Base-by-base conservation (phyloP, 768 basidiomycete genomes). In the Xerocomellus chrysenteron region DNA sequence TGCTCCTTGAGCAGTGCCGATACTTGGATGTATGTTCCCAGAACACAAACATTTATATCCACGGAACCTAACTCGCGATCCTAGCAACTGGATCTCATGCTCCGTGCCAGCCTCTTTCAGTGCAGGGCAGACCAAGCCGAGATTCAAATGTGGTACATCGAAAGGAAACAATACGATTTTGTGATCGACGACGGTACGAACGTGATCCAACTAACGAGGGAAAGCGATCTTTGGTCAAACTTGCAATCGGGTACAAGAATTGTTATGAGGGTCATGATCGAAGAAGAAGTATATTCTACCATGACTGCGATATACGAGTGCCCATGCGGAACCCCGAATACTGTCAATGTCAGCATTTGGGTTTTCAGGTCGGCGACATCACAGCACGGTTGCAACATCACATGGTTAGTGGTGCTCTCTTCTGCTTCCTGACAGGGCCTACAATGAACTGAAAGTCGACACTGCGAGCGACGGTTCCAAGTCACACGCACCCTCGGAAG, bases 51-150 rank as follows among this genome's bases (percentile, higher is more conserved):
- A 30, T 30, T 9, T 30, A 30, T 9, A 2, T 30, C 30, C 30
- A 30, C 2, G 30, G 2, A 9, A 30, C 8, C 30, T 30, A 9
- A 30, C 45, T 9, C 8, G 5, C 9, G 4, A 3, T 32, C 26
- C 37, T 19, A 59, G 54, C 54, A 56, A 44, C 37, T 58, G 1
- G 17, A 49, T 45, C 19, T 11, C 24, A 44, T 52, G 50, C 32
- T 58, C 5, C 6, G 0, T 13, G 50, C 16, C 3, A 17, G n/a
- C 10, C 54, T 51, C 10, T 19, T 26, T 35, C 44, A 30, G 17
- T 40, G 58, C 12, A 35, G 30, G 4, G 36, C 50, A 10, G 55
- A 57, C 10, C 42, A 57, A 47, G 48, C 21, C 13, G 19, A 45
- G 19, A 14, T 39, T 3, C 55, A 47, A 13, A 24, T 12, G 30